Base-by-base conservation (phyloP, 2,329 filamentous ascomycete genomes). In the Colletotrichum gigasporum region DNA sequence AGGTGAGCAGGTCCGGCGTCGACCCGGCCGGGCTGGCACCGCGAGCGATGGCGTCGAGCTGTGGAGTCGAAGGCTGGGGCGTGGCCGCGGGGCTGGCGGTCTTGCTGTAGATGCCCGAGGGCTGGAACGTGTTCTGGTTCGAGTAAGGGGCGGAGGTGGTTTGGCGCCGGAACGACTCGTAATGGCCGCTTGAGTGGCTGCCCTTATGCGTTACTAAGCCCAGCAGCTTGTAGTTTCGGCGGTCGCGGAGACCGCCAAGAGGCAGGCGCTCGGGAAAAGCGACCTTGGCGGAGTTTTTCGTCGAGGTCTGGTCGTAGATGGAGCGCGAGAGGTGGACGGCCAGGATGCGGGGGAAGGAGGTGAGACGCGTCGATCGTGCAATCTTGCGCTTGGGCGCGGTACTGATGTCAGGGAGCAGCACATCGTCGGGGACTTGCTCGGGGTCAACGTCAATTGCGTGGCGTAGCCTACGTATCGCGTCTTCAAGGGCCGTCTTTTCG, bases 271-370 rank as follows among this genome's bases (percentile, higher is more conserved):
- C 95, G 0, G 94, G 94, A 71, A 98, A 99, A 0, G 91, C 83
- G 2, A 99, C 94, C 75, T 97, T 98, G 71, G 95, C 95, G 63
- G 92, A 90, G 75, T 99, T 99, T 79, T 99, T 99, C 42, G 91
- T 91, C 1, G 94, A 97, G 50, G 88, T 87, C 20, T 85, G 83
- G 69, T 96, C 94, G 78, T 93, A 99, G 69, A 98, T 96, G 24
- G 94, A 97, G 50, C 96, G 88, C 1, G 94, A 97, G 18, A 99
- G 85, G 74, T 99, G 96, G 63, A 99, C 89, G 18, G 94, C 93
- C 63, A 99, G 85, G 41, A 99, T 86, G 73, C 94, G 96, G 45
- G 96, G 96, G 72, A 97, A 98, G 22, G 85, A 80, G 1, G 92
- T 93, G 69, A 99, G 93, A 63, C 93, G 90, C 69, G 94, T 95